Base-by-base conservation (phyloP, 2,329 filamentous ascomycete genomes). In the Cercospora canescens region DNA sequence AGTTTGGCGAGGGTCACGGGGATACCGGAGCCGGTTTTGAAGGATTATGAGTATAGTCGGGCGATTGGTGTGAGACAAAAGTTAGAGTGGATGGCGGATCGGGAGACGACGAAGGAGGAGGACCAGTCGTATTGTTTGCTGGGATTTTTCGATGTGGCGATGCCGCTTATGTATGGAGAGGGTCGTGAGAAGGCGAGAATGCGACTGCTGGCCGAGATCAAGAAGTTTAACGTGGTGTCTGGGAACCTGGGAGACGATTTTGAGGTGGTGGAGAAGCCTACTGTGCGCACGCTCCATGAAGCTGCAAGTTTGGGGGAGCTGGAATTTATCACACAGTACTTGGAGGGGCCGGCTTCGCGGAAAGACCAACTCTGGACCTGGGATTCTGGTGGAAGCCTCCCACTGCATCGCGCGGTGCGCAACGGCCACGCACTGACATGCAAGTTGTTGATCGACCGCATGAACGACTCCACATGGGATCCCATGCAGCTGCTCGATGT, bases 191-290 rank as follows among this genome's bases (percentile, higher is more conserved):
- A 50, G 14, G 45, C 45, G 14, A 50, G 45, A 7, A 28, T 30
- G 24, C 24, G 45, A 6, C 16, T 50, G 12, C n/a, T 50, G 24
- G 45, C 45, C 2, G 45, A 50, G 14, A 50, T 50, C 4, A 50
- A 28, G 24, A 50, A 8, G 12, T 4, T 50, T 0, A 30, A 50
- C 28, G 45, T 50, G 6, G 21, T 50, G 14, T 24, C 45, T 1
- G 14, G 12, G 14, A 14, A n/a, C 8, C 2, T 28, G 32, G 34
- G 21, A 3, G 56, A 37, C 26, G 56, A 41, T 24, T 59, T 59
- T 26, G 56, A 59, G 35, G 56, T 59, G 11, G 56, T 59, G 35
- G 18, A 59, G 35, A 41, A 37, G 56, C 56, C 56, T n/a, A 8
- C 21, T 16, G 2, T 50, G 26, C 56, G 56, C 1, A 37, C 56